These are phyloP conservation scores for Leishmania gerbilli DNA, from an alignment of 208 protist species.

Conservation along the genomic window DNA sequence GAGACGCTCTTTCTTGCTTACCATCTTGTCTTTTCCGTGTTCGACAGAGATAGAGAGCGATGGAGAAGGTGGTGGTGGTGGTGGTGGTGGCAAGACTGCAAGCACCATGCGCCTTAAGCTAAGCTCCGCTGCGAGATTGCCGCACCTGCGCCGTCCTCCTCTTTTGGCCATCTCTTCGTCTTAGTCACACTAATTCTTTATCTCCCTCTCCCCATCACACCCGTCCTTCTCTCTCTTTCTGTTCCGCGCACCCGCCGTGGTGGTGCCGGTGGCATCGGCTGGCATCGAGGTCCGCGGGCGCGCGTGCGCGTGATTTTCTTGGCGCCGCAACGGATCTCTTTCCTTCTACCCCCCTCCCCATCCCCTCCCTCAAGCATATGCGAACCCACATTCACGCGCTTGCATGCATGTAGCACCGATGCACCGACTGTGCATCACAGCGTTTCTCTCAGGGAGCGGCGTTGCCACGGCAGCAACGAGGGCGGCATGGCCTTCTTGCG, in stretches of 20 bases:
- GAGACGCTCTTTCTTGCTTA: not conserved
- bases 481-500: not conserved
- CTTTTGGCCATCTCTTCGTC: not conserved
- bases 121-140: not conserved
- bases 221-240: not conserved
- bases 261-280: not conserved
- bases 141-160: not conserved
- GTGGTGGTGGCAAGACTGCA: not conserved
- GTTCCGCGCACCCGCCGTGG: not conserved
- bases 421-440: not conserved
- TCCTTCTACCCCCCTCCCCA: not conserved
- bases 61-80: no score
- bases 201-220: not conserved
- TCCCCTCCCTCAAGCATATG: not conserved
- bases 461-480: not conserved
- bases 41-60: not conserved
- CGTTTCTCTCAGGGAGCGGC: not conserved
- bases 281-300: not conserved
- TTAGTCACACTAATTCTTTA: not conserved
- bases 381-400: not conserved
- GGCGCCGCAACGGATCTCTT: not conserved
- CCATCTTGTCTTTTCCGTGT: not conserved
- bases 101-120: not conserved
- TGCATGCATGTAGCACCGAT: not conserved
- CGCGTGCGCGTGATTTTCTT: not conserved